These are phyloP conservation scores for Lanmaoa pseudosensibilis DNA, from an alignment of 768 basidiomycete genomes.

Conservation along the genomic window DNA sequence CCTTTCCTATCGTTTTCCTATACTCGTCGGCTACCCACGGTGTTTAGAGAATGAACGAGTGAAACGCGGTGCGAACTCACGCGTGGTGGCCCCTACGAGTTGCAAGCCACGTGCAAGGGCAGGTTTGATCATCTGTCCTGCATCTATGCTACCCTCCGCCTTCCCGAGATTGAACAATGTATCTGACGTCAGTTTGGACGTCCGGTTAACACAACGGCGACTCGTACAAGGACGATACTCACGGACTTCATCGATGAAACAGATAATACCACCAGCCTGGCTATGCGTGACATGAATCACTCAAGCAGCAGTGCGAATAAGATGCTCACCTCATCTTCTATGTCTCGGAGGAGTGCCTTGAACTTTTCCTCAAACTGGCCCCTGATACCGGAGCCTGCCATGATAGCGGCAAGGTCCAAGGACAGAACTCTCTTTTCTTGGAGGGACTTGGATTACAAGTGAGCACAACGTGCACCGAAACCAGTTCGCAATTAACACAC, in stretches of 20 bases:
- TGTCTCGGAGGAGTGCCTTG: slow-evolving; percentile 85
- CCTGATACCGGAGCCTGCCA: slow-evolving; percentile 89
- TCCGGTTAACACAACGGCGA: background rate
- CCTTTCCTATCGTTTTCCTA: slow-evolving; percentile 87
- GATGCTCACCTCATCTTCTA: slow-evolving; percentile 66
- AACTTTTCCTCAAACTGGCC: slow-evolving; percentile 95
- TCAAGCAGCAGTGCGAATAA: slow-evolving; percentile 29
- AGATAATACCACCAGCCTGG: slow-evolving; percentile 76
- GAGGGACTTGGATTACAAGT: slow-evolving; percentile 54
- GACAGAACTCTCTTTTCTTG: slow-evolving; percentile 87
- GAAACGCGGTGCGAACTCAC: slow-evolving; percentile 41
- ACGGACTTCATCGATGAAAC: slow-evolving; percentile 96
- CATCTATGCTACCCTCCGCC: slow-evolving; percentile 88
- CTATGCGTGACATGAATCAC: slow-evolving; percentile 14
- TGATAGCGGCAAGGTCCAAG: slow-evolving; percentile 77
- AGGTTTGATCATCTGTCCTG: slow-evolving; percentile 92
- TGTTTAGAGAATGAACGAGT: background rate
- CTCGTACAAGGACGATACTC: slow-evolving; percentile 35
- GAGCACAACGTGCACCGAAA: background rate
- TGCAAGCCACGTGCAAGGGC: slow-evolving; percentile 85
- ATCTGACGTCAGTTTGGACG: slow-evolving; percentile 39
- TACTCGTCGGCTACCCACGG: slow-evolving; percentile 67
- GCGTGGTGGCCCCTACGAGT: slow-evolving; percentile 88
- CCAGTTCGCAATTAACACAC: slow-evolving; percentile 37
- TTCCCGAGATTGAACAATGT: slow-evolving; percentile 87